Conservation (phyloP, 2,329 filamentous ascomycete species). For the Xylaria multiplex region DNA sequence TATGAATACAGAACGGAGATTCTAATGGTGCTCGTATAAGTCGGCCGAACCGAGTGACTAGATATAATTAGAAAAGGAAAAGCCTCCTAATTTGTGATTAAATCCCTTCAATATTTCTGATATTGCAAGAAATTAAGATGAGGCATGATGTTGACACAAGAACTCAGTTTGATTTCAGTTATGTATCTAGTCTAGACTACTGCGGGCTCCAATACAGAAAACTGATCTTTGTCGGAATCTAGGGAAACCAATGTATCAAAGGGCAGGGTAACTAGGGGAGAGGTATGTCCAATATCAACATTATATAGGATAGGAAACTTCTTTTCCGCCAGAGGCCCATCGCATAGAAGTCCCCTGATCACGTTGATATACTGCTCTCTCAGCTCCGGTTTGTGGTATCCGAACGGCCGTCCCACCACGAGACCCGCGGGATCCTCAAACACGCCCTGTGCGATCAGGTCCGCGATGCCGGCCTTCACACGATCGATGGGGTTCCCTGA, state of each 20-base stretch:
- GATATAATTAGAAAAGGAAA: too few species aligned
- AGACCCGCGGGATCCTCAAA: conserved; percentile 55
- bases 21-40: too few species aligned
- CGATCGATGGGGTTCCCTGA: conserved; percentile 44
- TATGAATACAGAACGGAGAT: too few species aligned
- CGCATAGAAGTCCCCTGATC: conserved; percentile 51
- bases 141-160: too few species aligned
- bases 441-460: conserved; percentile 55
- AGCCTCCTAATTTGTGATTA: too few species aligned
- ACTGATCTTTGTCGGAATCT: conserved; percentile 53
- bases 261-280: conserved; percentile 55
- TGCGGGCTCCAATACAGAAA: conserved; percentile 47
- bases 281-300: conserved; percentile 57
- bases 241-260: conserved; percentile 52
- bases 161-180: background rate
- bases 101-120: too few species aligned
- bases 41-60: too few species aligned
- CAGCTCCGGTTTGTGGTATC: conserved; percentile 51
- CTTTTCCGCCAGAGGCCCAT: conserved; percentile 46
- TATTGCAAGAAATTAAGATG: too few species aligned
- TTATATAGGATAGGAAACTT: conserved; percentile 55
- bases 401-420: conserved; percentile 55
- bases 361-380: conserved; percentile 46
- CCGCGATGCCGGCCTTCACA: conserved; percentile 52
- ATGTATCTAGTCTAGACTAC: conserved; percentile 14